Evolutionary conservation across 2,329 filamentous ascomycete species (phyloP).

Genomic region (Periconia sp.): DNA sequence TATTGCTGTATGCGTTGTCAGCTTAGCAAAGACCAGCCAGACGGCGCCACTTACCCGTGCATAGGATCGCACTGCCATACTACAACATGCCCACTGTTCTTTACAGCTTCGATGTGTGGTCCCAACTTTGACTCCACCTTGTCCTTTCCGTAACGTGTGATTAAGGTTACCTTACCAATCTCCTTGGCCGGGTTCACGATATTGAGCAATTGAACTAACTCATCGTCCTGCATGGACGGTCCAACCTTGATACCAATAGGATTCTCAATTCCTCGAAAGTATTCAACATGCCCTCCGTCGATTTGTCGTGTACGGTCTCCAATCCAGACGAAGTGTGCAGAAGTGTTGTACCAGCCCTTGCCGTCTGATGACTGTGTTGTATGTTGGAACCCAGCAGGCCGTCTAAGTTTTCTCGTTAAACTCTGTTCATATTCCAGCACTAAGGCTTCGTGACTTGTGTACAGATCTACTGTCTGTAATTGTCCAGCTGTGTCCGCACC

Average conservation of each 20-base stretch:
- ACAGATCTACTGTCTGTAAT: constrained; percentile 91
- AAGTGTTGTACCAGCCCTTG: constrained; percentile 88
- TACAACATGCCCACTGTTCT: constrained; percentile 75
- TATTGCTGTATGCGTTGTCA: constrained; percentile 53
- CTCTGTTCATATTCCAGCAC: constrained; percentile 93
- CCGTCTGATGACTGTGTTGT: constrained; percentile 37
- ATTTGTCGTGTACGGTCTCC: constrained; percentile 95
- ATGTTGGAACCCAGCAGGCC: constrained; percentile 58
- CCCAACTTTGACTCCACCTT: constrained; percentile 80
- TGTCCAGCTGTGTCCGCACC: constrained; percentile 85
- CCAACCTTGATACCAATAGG: constrained; percentile 97
- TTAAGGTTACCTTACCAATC: constrained; percentile 91
- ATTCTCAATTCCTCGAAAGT: constrained; percentile 95
- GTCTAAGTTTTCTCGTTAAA: constrained; percentile 77
- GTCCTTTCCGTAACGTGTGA: constrained; percentile 88
- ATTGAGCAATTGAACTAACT: constrained; percentile 80
- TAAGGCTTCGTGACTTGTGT: constrained; percentile 93
- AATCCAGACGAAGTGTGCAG: constrained; percentile 97
- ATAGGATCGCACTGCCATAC: constrained; percentile 99
- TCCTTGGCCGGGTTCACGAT: constrained; percentile 83
- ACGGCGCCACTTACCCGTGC: constrained; percentile 69
- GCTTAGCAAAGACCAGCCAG: not conserved
- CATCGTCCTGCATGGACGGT: constrained; percentile 76
- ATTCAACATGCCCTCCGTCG: constrained; percentile 93
- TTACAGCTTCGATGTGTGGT: constrained; percentile 85